phyloP scores from a whole-genome alignment of 257 asterid species.

The Orobanche coerulescens region DNA sequence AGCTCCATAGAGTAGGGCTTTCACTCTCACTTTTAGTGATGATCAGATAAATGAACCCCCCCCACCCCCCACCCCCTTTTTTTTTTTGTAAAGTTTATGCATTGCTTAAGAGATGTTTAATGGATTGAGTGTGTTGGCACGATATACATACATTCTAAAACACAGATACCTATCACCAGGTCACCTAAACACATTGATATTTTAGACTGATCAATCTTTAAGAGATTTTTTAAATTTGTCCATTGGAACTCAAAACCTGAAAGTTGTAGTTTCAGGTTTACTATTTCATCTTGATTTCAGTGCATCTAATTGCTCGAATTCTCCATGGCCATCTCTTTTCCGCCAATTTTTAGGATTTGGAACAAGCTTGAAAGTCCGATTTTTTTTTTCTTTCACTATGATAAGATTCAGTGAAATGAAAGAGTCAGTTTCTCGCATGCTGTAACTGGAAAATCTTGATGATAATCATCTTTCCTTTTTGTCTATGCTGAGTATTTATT shows the following conservation, averaged over 20 bases:
- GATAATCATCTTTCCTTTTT: not conserved
- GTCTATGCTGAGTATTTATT: not conserved
- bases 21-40: slow-evolving; percentile 17
- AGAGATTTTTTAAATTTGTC: not conserved
- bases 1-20: not conserved
- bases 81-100: slow-evolving; percentile 6
- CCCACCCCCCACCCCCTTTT: not conserved
- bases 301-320: slow-evolving; percentile 3
- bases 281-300: not conserved
- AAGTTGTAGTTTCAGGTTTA: not conserved
- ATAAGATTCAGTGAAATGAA: not conserved
- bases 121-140: not conserved
- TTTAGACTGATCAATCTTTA: slow-evolving; percentile 1
- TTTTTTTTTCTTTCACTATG: no score
- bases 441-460: slow-evolving; percentile 1
- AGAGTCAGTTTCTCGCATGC: not conserved
- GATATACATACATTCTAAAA: not conserved
- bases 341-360: not conserved
- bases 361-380: slow-evolving; percentile 11
- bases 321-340: not conserved
- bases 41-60: not conserved
- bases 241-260: not conserved
- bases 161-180: not conserved
- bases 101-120: not conserved
- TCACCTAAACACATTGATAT: not conserved